Evolutionary conservation across 1,284 basidiomycete genomes (phyloP).

Genomic region (Moniliella sp.): DNA sequence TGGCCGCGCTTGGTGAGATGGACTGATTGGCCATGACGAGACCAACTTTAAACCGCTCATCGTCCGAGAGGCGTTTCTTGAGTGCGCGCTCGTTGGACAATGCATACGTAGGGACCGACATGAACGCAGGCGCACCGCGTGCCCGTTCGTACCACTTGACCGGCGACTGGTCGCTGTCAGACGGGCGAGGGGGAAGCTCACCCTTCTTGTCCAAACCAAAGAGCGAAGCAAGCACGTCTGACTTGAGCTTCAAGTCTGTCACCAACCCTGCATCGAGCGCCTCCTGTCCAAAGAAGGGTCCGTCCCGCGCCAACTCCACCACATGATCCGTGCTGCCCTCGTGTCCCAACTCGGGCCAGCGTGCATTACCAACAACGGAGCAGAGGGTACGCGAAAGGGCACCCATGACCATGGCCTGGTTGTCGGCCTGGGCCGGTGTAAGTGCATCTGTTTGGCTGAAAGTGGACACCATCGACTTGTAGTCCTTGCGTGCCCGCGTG

Average conservation of each 20-base stretch:
- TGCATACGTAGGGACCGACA: too few relatives aligned
- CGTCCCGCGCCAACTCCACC: constrained; percentile 22
- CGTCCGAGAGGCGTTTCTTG: constrained; percentile 15
- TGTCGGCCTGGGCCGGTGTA: constrained; percentile 13
- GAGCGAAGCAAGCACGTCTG: constrained; percentile 23
- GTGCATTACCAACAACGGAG: constrained; percentile 14
- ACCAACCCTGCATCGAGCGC: constrained; percentile 32
- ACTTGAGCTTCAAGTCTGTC: constrained; percentile 30
- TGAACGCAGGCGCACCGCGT: too few relatives aligned
- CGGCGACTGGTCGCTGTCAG: too few relatives aligned
- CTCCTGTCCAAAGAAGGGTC: constrained; percentile 33
- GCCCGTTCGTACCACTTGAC: too few relatives aligned
- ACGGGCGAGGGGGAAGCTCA: too few relatives aligned
- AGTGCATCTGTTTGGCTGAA: constrained; percentile 18
- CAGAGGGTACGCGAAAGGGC: constrained; percentile 20
- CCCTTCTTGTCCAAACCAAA: too few relatives aligned
- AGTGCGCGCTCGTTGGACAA: too few relatives aligned
- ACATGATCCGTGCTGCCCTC: constrained; percentile 19
- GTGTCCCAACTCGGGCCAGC: constrained; percentile 11
- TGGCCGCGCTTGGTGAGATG: constrained; percentile 29
- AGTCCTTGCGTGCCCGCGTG: constrained; percentile 35
- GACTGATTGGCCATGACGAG: constrained; percentile 35
- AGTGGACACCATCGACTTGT: constrained; percentile 32
- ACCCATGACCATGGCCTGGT: constrained; percentile 24
- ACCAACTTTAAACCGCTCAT: constrained; percentile 30